phyloP scores from a whole-genome alignment of 2,329 filamentous ascomycete species.

The Colletotrichum scovillei region DNA sequence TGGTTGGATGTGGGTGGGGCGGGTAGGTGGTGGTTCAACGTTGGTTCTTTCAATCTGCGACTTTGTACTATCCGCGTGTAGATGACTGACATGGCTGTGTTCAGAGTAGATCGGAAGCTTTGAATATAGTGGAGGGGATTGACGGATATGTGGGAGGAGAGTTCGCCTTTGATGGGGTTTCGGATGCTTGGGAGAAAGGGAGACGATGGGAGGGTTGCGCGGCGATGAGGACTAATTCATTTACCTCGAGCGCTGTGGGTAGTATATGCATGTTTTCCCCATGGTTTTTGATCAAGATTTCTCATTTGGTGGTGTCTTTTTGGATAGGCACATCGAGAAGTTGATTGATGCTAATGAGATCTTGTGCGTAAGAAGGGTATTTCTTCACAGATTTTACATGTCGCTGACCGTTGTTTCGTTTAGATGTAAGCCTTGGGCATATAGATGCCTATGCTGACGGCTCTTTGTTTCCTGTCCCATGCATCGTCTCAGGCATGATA shows the following conservation, averaged over 20 bases:
- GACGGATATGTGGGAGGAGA: background rate
- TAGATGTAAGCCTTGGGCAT: too few species aligned
- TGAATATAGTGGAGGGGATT: background rate
- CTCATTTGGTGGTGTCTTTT: background rate
- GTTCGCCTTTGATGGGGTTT: background rate
- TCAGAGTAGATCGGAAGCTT: too few species aligned
- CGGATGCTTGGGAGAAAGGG: background rate
- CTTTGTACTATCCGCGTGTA: background rate
- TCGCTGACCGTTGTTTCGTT: too few species aligned
- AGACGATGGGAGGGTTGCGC: background rate
- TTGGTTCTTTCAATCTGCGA: background rate
- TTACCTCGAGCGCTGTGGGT: background rate
- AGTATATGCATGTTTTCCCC: too few species aligned
- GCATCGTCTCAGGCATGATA: too few species aligned
- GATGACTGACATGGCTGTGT: background rate
- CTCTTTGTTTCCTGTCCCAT: too few species aligned
- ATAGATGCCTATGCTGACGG: too few species aligned
- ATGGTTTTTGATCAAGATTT: background rate
- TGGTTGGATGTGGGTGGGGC: background rate
- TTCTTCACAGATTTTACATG: too few species aligned
- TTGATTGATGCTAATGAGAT: background rate
- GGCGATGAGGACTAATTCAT: background rate
- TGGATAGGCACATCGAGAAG: background rate
- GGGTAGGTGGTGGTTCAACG: background rate
- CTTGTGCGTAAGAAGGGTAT: background rate